Percentiles rank a stretch among this genome's conserved stretches.
These are phyloP conservation scores for Saccharomyces eubayanus DNA, from an alignment of 805 yeast genomes.

Conservation along the genomic window DNA sequence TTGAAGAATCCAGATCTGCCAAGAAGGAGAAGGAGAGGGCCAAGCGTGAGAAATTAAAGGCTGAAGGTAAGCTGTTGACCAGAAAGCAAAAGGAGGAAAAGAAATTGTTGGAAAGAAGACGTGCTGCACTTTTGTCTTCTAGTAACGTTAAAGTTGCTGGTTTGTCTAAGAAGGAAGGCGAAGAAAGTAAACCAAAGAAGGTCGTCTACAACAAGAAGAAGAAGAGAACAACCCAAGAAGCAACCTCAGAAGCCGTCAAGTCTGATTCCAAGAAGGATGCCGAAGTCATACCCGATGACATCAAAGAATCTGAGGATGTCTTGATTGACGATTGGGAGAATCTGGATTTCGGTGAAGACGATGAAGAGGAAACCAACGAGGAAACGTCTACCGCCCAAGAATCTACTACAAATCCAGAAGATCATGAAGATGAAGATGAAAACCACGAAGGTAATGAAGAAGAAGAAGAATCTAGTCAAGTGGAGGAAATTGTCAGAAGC, in stretches of 20 bases:
- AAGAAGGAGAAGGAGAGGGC: conserved; percentile 84
- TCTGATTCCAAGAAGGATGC: conserved; percentile 18
- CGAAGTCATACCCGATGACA: conserved; percentile 17
- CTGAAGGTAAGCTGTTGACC: conserved; percentile 90
- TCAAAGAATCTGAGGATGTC: conserved; percentile 39
- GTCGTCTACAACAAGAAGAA: conserved; percentile 70
- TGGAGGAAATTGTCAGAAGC: conserved; percentile 25
- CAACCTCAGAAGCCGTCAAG: background rate
- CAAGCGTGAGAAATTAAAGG: conserved; percentile 84
- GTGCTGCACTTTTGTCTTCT: conserved; percentile 70
- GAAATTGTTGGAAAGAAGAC: conserved; percentile 77
- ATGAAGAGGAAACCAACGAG: conserved; percentile 29
- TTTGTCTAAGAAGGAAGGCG: conserved; percentile 35
- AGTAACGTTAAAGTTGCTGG: conserved; percentile 73
- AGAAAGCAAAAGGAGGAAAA: conserved; percentile 94
- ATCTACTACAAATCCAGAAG: conserved; percentile 17
- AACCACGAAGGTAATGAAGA: conserved; percentile 27
- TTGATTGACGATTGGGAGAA: conserved; percentile 84
- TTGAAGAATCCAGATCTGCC: conserved; percentile 48
- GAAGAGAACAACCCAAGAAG: conserved; percentile 34
- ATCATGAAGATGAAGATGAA: conserved; percentile 30
- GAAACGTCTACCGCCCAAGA: conserved; percentile 12
- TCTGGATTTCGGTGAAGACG: conserved; percentile 52
- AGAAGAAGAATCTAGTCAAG: conserved; percentile 24
- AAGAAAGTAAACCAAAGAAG: conserved; percentile 47